Base-by-base conservation (phyloP, 352 stramenopile genomes). In the Pseudoperonospora humuli region DNA sequence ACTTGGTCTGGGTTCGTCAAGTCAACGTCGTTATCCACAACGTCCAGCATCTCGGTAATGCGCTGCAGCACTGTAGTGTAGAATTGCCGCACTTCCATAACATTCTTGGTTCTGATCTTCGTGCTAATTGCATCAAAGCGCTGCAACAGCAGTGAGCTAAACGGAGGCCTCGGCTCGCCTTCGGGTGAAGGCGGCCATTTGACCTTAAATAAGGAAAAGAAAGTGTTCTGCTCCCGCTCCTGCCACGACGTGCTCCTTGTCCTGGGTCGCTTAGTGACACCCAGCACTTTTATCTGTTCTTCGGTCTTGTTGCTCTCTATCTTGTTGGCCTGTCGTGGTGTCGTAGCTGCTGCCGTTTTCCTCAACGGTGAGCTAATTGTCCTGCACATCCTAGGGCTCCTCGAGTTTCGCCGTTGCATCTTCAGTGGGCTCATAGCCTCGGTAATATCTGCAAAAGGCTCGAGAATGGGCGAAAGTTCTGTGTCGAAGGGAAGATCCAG, bases 161-260 rank as follows among this genome's bases (percentile, higher is more conserved):
- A 75, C 3, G 62, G 39, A 14, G 35, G 39, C 14, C 39, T 19
- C 11, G 33, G 28, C 23, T 61, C 20, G 3, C 45, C 43, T 37
- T 62, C 47, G 0, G 38, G 14, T 17, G 40, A 52, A 13, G 50
- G 55, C 17, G 67, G 66, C 70, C 75, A 87, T 39, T 87, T 87
- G 35, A 50, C 44, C 48, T 84, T 84, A 55, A 87, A 83, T 40
- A 78, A 64, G 1, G 64, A 49, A 35, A 82, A 87, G 45, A 87
- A 87, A 3, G 63, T 64, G 41, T 70, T 84, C 39, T 82, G 56
- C 41, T 87, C 75, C 29, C 72, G 64, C 13, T 80, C 58, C 25
- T 36, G 64, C 75, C 75, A 87, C 14, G 35, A 56, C 8, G 37
- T 54, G 37, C 50, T 50, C 36, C 51, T 60, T 17, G 44, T 58